These are phyloP conservation scores for Botryosphaeria dothidea DNA, from an alignment of 2,329 filamentous ascomycete species.

Conservation along the genomic window DNA sequence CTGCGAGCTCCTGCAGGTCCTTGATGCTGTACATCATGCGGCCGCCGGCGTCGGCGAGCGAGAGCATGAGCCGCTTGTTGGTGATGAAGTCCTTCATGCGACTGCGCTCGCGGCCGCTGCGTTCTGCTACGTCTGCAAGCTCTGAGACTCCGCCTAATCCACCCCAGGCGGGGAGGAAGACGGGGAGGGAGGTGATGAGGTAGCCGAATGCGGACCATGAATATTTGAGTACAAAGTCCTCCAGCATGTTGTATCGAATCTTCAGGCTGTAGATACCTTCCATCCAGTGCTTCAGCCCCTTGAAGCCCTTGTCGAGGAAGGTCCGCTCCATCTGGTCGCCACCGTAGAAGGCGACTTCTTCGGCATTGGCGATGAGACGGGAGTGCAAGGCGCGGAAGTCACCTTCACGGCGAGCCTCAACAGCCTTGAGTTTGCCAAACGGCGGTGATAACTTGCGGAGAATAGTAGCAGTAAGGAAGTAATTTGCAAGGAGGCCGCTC, in stretches of 20 bases:
- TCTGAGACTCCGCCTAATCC: conserved; percentile 76
- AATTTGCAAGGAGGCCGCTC: conserved; percentile 84
- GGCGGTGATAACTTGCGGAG: conserved; percentile 86
- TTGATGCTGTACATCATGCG: conserved; percentile 99
- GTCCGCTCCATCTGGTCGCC: conserved; percentile 93
- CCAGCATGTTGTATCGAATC: conserved; percentile 97
- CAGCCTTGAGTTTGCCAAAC: conserved; percentile 94
- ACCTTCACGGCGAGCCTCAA: conserved; percentile 91
- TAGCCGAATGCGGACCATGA: conserved; percentile 99
- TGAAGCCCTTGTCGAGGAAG: conserved; percentile 89
- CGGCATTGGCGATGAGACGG: conserved; percentile 90
- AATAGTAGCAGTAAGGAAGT: conserved; percentile 90
- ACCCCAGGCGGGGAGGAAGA: conserved; percentile 93
- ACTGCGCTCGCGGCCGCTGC: conserved; percentile 68
- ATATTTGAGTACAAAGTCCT: conserved; percentile 97
- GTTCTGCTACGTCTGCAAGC: conserved; percentile 52
- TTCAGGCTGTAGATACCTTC: conserved; percentile 97
- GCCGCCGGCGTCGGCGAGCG: conserved; percentile 90
- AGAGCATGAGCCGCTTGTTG: conserved; percentile 97
- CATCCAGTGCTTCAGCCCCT: conserved; percentile 93
- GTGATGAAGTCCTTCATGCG: conserved; percentile 99
- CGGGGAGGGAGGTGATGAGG: conserved; percentile 84
- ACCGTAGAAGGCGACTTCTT: conserved; percentile 97
- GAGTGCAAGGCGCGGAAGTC: conserved; percentile 92
- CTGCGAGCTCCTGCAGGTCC: conserved; percentile 91